These are phyloP conservation scores for Yamadazyma triangularis DNA, from an alignment of 1,139 yeast genomes.

Conservation along the genomic window DNA sequence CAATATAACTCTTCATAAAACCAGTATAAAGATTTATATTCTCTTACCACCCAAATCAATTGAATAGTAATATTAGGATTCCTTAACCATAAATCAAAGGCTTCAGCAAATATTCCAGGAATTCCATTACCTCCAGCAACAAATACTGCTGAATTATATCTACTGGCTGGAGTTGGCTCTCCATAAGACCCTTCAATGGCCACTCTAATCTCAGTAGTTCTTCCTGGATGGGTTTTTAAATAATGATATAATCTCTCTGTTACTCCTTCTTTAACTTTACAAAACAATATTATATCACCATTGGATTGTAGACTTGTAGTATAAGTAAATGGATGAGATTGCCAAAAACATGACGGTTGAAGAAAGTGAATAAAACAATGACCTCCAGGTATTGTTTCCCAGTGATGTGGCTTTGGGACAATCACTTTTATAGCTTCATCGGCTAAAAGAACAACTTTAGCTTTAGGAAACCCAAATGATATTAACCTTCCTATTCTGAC, in stretches of 20 bases:
- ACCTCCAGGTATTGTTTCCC: conserved; percentile 51
- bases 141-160: conserved; percentile 31
- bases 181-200: conserved; percentile 49
- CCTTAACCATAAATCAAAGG: conserved; percentile 18
- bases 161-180: conserved; percentile 28
- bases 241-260: conserved; percentile 28
- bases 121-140: conserved; percentile 49
- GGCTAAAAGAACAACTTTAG: conserved; percentile 45
- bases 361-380: conserved; percentile 57
- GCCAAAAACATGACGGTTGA: conserved; percentile 56
- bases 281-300: conserved; percentile 24
- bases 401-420: conserved; percentile 34
- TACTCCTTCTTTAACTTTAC: conserved; percentile 39
- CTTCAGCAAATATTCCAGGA: conserved; percentile 44
- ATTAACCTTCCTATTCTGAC: conserved; percentile 45
- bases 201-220: conserved; percentile 24
- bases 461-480: conserved; percentile 48
- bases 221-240: conserved; percentile 20
- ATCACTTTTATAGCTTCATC: conserved; percentile 41
- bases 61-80: conserved; percentile 23
- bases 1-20: conserved; percentile 44
- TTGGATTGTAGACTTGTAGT: conserved; percentile 26
- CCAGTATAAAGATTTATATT: conserved; percentile 42
- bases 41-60: conserved; percentile 51
- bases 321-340: conserved; percentile 66